Percentiles rank a stretch among this genome's conserved stretches.
phyloP scores from a whole-genome alignment of 1,284 basidiomycete species.

The Ceratobasidium sp. region DNA sequence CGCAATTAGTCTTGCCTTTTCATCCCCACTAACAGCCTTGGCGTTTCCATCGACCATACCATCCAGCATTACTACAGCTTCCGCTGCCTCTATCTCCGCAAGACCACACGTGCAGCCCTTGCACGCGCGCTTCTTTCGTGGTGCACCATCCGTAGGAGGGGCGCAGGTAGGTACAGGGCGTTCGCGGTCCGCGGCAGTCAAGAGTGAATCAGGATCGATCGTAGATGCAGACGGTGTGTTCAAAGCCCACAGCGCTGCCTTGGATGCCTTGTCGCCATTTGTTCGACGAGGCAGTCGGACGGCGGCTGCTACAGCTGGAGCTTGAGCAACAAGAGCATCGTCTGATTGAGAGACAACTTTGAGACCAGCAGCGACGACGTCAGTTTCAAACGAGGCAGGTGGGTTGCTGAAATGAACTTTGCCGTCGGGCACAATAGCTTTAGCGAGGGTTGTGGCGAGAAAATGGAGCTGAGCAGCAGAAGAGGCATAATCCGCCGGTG shows the following conservation, averaged over 20 bases:
- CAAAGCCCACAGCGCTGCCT: constrained; percentile 84
- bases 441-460: constrained; percentile 71
- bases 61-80: constrained; percentile 77
- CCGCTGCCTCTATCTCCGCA: constrained; percentile 88
- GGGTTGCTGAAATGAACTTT: constrained; percentile 73
- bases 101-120: constrained; percentile 95
- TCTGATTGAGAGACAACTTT: constrained; percentile 59
- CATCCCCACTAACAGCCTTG: constrained; percentile 73
- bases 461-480: constrained; percentile 67
- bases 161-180: constrained; percentile 57
- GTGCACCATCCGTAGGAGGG: constrained; percentile 54
- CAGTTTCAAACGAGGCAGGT: constrained; percentile 33
- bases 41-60: constrained; percentile 63
- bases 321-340: constrained; percentile 52
- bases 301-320: constrained; percentile 54
- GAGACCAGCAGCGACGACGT: constrained; percentile 59
- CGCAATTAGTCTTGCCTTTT: constrained; percentile 72
- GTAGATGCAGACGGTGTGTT: constrained; percentile 56
- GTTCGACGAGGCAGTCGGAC: constrained; percentile 58
- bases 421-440: constrained; percentile 72
- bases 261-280: constrained; percentile 72
- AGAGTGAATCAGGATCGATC: constrained; percentile 62
- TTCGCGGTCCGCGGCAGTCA: constrained; percentile 63
- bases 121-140: constrained; percentile 88
- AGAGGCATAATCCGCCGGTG: constrained; percentile 70